These are phyloP conservation scores for Penicillium paneum DNA, from an alignment of 2,329 filamentous ascomycete genomes.

Conservation along the genomic window DNA sequence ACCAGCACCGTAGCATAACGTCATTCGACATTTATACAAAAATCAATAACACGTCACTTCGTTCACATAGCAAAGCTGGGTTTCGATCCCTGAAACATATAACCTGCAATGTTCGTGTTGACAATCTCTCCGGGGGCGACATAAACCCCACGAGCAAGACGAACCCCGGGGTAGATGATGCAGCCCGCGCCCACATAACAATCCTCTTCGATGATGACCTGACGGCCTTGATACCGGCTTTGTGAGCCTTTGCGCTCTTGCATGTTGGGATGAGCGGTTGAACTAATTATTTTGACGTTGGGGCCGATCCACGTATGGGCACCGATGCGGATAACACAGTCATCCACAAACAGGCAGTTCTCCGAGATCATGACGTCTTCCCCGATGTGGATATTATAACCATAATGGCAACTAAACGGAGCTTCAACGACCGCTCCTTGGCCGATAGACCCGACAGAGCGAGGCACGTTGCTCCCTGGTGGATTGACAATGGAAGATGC, in stretches of 20 bases:
- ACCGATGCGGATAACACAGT: slow-evolving; percentile 78
- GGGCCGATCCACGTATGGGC: slow-evolving; percentile 67
- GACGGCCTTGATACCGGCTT: slow-evolving; percentile 66
- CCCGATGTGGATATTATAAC: slow-evolving; percentile 88
- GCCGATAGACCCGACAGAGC: slow-evolving; percentile 62
- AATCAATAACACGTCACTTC: slow-evolving; percentile 3
- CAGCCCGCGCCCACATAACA: slow-evolving; percentile 63
- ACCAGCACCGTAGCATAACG: neutral
- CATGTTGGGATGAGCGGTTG: slow-evolving; percentile 68
- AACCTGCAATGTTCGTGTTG: slow-evolving; percentile 42
- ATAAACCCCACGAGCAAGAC: slow-evolving; percentile 42
- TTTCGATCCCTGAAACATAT: slow-evolving; percentile 43
- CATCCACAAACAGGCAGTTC: slow-evolving; percentile 82
- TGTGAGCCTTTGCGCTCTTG: slow-evolving; percentile 70
- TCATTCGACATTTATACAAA: neutral
- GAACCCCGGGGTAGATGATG: slow-evolving; percentile 53
- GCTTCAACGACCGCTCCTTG: slow-evolving; percentile 75
- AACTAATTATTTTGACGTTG: slow-evolving; percentile 81
- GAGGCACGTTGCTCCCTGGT: slow-evolving; percentile 54
- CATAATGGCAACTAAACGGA: slow-evolving; percentile 90
- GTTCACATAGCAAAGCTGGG: slow-evolving; percentile 40
- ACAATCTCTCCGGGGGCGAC: slow-evolving; percentile 47
- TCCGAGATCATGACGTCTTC: slow-evolving; percentile 79
- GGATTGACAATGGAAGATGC: slow-evolving; percentile 37
- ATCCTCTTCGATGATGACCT: slow-evolving; percentile 72